Conservation (phyloP, 345 rosid genomes). For the Eucalyptus decipiens region DNA sequence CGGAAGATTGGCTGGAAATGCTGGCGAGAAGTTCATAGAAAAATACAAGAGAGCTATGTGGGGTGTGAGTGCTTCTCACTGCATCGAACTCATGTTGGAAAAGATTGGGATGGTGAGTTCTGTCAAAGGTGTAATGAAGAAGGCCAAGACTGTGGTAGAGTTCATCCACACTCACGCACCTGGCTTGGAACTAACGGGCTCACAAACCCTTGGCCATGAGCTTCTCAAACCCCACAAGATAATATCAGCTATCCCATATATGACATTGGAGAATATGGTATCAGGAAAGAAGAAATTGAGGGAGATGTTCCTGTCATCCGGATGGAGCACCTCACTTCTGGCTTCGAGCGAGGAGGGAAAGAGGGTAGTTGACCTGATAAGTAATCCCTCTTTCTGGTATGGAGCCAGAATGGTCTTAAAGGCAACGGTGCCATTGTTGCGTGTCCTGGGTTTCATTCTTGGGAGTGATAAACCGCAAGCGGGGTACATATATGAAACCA, state of each 20-base stretch:
- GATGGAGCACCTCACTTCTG: slow-evolving; percentile 18
- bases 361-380: slow-evolving; percentile 13
- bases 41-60: slow-evolving; percentile 26
- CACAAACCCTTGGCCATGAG: slow-evolving; percentile 1
- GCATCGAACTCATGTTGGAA: slow-evolving; percentile 46
- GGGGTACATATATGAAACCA: slow-evolving; percentile 53
- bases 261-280: slow-evolving; percentile 19
- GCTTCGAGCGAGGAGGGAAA: slow-evolving; percentile 14
- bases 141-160: slow-evolving; percentile 18
- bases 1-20: slow-evolving; percentile 37
- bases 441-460: slow-evolving; percentile 13
- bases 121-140: slow-evolving; percentile 9
- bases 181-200: slow-evolving; percentile 9
- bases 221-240: slow-evolving; percentile 20
- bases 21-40: slow-evolving; percentile 23
- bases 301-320: slow-evolving; percentile 26
- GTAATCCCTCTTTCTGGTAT: slow-evolving; percentile 36
- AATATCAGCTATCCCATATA: slow-evolving; percentile 1
- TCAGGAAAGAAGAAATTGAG: slow-evolving; percentile 20
- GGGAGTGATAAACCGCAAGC: slow-evolving; percentile 17
- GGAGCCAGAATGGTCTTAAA: slow-evolving; percentile 26
- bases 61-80: slow-evolving; percentile 45
- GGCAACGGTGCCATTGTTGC: slow-evolving; percentile 32
- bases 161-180: background rate
- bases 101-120: slow-evolving; percentile 10